Percentiles rank a stretch among this genome's conserved stretches.
Conservation (phyloP, 108 stramenopile genomes). For the Craspedostauros australis region DNA sequence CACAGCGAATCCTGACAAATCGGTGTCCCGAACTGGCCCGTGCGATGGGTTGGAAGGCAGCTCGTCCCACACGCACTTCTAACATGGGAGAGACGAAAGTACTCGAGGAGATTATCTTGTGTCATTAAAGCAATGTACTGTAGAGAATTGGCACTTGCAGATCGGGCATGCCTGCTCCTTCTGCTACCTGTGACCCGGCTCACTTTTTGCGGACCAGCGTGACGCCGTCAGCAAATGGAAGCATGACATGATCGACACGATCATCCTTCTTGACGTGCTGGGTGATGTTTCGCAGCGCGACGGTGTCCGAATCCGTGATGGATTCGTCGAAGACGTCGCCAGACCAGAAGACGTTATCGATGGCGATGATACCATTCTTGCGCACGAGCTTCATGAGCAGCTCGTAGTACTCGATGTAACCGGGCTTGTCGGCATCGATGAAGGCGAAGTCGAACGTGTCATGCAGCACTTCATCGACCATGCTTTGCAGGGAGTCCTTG, state of each 20-base stretch:
- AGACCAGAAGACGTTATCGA: neutral
- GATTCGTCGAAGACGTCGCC: neutral
- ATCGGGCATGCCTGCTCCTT: too few species aligned
- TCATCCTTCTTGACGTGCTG: neutral
- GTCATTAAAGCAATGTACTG: too few species aligned
- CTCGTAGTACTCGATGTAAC: slow-evolving; percentile 4
- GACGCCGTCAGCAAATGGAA: slow-evolving; percentile 10
- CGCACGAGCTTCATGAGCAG: neutral
- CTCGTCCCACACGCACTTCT: too few species aligned
- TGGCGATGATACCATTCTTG: neutral
- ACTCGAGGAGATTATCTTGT: too few species aligned
- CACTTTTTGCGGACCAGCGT: slow-evolving; percentile 5
- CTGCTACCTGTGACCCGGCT: too few species aligned
- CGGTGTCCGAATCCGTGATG: slow-evolving; percentile 1
- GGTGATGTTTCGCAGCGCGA: neutral
- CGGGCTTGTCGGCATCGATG: slow-evolving; percentile 6
- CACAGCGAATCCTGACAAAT: too few species aligned
- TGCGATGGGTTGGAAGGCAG: too few species aligned
- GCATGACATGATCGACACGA: slow-evolving; percentile 6
- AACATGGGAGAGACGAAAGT: too few species aligned
- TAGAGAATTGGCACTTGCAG: too few species aligned
- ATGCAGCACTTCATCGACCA: neutral
- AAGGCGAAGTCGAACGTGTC: neutral
- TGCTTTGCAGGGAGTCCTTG: neutral
- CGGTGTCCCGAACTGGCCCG: too few species aligned